A percentile compares a stretch with the other conserved stretches of the same genome.
Conservation (phyloP, 148 eudicot genomes). For the Chenopodium quinoa region DNA sequence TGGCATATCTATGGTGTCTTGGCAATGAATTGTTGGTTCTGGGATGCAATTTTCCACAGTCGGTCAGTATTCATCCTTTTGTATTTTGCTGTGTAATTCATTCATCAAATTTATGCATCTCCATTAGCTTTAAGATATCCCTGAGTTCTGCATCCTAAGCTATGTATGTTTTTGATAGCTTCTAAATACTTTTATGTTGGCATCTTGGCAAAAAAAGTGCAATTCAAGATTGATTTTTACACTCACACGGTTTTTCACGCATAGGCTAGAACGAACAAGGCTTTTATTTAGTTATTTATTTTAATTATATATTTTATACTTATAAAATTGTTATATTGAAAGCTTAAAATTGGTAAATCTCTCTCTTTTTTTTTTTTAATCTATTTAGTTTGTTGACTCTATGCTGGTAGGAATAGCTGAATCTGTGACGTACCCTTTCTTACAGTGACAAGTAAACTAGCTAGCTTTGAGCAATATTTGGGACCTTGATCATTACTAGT, state of each 20-base stretch:
- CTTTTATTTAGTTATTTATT: too few relatives aligned
- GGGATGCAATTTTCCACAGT: constrained; percentile 83
- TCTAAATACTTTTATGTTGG: too few relatives aligned
- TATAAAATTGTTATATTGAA: too few relatives aligned
- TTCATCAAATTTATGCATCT: constrained; percentile 2
- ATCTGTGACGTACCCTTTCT: background rate
- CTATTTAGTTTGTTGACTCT: too few relatives aligned
- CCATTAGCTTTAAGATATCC: background rate
- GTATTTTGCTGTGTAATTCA: background rate
- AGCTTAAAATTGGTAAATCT: too few relatives aligned
- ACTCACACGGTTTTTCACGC: too few relatives aligned
- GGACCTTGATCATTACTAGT: background rate
- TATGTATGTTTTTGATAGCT: too few relatives aligned
- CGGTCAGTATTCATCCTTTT: constrained; percentile 49
- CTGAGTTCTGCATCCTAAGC: background rate
- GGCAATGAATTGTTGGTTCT: constrained; percentile 88
- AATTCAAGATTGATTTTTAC: too few relatives aligned
- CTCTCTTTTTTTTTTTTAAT: too few relatives aligned
- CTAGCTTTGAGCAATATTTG: background rate
- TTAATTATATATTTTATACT: too few relatives aligned
- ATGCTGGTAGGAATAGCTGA: background rate
- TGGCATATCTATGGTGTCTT: constrained; percentile 88
- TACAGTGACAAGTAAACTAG: background rate
- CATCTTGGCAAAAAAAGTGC: too few relatives aligned
- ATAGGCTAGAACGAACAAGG: too few relatives aligned